These are phyloP conservation scores for Periconia sp. DNA, from an alignment of 2,329 filamentous ascomycete species.

Conservation along the genomic window DNA sequence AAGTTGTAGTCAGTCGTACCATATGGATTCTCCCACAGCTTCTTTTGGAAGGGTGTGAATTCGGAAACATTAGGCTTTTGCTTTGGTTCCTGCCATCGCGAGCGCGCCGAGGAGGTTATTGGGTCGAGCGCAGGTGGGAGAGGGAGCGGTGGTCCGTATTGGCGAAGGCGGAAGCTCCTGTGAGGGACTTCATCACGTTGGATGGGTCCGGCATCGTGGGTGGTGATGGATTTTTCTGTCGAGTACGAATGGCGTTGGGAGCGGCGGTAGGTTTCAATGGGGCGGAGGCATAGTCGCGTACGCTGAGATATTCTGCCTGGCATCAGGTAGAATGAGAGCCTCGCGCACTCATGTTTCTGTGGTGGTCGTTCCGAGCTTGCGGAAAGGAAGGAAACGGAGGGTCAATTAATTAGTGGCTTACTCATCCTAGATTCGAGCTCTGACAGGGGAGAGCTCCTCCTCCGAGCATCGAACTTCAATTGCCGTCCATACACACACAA, in stretches of 20 bases:
- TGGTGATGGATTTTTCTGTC: constrained; percentile 15
- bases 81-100: constrained; percentile 44
- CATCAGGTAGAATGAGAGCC: constrained; percentile 22
- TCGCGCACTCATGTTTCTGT: constrained; percentile 2
- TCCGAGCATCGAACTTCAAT: constrained; percentile 4
- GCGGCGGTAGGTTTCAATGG: constrained; percentile 8
- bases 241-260: constrained; percentile 16
- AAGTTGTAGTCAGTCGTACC: constrained; percentile 50
- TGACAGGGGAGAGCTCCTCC: constrained; percentile 9
- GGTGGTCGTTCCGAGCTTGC: constrained; percentile 21
- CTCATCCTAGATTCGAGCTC: neutral
- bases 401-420: constrained; percentile 17
- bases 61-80: constrained; percentile 44
- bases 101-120: constrained; percentile 37
- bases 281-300: constrained; percentile 20
- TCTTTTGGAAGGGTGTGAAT: constrained; percentile 57
- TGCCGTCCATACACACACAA: constrained; percentile 13
- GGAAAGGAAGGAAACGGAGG: constrained; percentile 5
- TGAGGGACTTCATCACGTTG: constrained; percentile 33
- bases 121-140: constrained; percentile 54
- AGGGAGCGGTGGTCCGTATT: constrained; percentile 44
- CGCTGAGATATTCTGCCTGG: constrained; percentile 22
- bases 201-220: constrained; percentile 31
- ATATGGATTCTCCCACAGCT: constrained; percentile 64
- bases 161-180: constrained; percentile 35